A percentile compares a stretch with the other conserved stretches of the same genome.
These are phyloP conservation scores for Lodderomyces pseudojiufengensis DNA, from an alignment of 1,139 yeast genomes.

Conservation along the genomic window DNA sequence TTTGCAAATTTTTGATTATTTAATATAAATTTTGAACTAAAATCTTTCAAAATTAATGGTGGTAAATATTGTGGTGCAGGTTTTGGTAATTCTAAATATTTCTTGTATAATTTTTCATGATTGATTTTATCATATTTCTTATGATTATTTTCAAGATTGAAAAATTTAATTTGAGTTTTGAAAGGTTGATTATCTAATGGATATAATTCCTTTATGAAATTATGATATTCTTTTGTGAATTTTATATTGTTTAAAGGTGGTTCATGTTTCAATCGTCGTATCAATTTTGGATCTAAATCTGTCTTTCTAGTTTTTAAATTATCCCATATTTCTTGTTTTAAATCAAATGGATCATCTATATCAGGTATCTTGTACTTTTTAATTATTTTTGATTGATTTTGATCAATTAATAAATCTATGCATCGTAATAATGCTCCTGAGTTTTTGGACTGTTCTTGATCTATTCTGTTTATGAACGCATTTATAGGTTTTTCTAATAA, in stretches of 20 bases:
- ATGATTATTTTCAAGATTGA: constrained; percentile 11
- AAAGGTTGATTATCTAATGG: constrained; percentile 19
- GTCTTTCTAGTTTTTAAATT: constrained; percentile 5
- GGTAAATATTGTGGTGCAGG: constrained; percentile 32
- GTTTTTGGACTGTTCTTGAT: constrained; percentile 8
- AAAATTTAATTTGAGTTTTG: constrained; percentile 4
- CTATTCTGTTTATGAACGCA: constrained; percentile 7
- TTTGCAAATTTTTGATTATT: constrained; percentile 6
- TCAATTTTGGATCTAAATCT: constrained; percentile 3
- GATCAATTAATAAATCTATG: constrained; percentile 13
- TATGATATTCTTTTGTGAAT: constrained; percentile 10
- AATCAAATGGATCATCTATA: constrained; percentile 6
- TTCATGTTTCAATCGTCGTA: not conserved
- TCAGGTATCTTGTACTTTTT: constrained; percentile 9
- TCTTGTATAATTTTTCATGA: constrained; percentile 26
- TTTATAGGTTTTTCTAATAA: constrained; percentile 6
- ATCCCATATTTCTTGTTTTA: constrained; percentile 13
- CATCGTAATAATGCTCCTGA: constrained; percentile 13
- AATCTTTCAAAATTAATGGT: constrained; percentile 35
- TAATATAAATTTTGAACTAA: constrained; percentile 27
- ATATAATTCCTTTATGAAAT: constrained; percentile 34
- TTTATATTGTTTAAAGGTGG: not conserved
- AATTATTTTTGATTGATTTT: constrained; percentile 11
- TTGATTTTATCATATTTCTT: constrained; percentile 19
- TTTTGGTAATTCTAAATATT: constrained; percentile 34